phyloP scores from a whole-genome alignment of 2,329 filamentous ascomycete genomes.

The Didymellaceae sp. region DNA sequence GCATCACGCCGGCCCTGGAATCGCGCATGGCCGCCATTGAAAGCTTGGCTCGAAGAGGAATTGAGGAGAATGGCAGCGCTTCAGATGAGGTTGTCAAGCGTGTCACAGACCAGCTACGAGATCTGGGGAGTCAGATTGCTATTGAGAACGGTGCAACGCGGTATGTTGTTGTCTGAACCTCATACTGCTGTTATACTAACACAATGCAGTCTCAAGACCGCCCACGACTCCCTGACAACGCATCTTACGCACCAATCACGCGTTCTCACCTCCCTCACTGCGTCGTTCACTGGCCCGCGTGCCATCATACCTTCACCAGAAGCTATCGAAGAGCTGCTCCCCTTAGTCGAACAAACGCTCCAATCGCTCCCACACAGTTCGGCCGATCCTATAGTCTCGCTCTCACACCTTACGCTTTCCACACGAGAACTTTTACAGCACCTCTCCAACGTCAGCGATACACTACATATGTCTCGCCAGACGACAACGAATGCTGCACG shows the following conservation, averaged over 20 bases:
- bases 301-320: slow-evolving; percentile 68
- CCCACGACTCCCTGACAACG: slow-evolving; percentile 75
- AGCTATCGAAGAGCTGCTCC: slow-evolving; percentile 71
- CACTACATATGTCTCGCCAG: slow-evolving; percentile 91
- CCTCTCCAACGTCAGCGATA: slow-evolving; percentile 86
- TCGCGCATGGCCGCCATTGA: slow-evolving; percentile 76
- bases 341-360: slow-evolving; percentile 69
- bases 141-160: slow-evolving; percentile 76
- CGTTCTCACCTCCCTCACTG: slow-evolving; percentile 74
- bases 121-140: slow-evolving; percentile 74
- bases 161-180: slow-evolving; percentile 52
- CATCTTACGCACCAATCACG: slow-evolving; percentile 79
- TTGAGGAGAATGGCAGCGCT: slow-evolving; percentile 69
- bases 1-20: slow-evolving; percentile 70
- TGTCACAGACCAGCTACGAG: slow-evolving; percentile 72
- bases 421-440: slow-evolving; percentile 77
- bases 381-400: slow-evolving; percentile 67
- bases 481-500: slow-evolving; percentile 82
- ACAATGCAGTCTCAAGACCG: slow-evolving; percentile 69
- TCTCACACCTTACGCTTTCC: slow-evolving; percentile 70
- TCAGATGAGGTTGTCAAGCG: slow-evolving; percentile 71
- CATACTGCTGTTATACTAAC: slow-evolving; percentile 18
- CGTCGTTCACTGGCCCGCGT: slow-evolving; percentile 73
- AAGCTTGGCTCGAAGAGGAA: slow-evolving; percentile 67
- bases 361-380: slow-evolving; percentile 72